A percentile compares a stretch with the other conserved stretches of the same genome.
phyloP scores from a whole-genome alignment of 1,284 basidiomycete genomes.

The Cronartium quercuum region DNA sequence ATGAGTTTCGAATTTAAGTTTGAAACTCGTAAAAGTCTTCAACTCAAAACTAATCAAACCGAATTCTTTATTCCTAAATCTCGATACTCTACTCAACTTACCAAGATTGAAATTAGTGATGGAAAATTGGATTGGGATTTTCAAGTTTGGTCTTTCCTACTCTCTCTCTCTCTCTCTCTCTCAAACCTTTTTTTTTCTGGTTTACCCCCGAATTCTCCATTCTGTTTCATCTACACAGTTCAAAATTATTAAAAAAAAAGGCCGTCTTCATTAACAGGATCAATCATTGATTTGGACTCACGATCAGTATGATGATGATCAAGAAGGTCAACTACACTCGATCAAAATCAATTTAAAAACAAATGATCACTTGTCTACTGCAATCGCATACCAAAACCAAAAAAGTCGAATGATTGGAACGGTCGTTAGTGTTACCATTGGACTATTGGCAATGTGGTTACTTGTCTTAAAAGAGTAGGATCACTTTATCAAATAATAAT shows the following conservation, averaged over 20 bases:
- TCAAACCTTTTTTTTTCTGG: not conserved
- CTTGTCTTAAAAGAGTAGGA: not conserved
- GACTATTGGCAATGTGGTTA: not conserved
- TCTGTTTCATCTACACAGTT: too few species aligned
- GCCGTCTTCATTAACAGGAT: not conserved
- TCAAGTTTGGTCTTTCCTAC: not conserved
- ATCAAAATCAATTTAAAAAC: not conserved
- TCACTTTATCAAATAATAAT: too few species aligned
- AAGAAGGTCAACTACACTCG: not conserved
- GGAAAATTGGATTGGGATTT: conserved; percentile 13
- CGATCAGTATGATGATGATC: not conserved
- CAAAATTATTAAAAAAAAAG: not conserved
- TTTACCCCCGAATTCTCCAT: not conserved
- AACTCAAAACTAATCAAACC: conserved; percentile 41
- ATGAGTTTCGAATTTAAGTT: conserved; percentile 45
- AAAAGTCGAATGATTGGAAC: not conserved
- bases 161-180: not conserved
- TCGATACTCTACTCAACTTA: conserved; percentile 35
- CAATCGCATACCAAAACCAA: not conserved
- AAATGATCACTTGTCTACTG: too few species aligned
- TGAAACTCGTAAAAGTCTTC: conserved; percentile 41
- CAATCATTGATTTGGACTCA: conserved; percentile 29
- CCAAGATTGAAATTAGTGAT: conserved; percentile 20
- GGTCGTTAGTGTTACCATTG: not conserved
- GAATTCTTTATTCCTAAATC: conserved; percentile 44